A percentile compares a stretch with the other conserved stretches of the same genome.
Conservation (phyloP, 176 grass and related monocot genomes). For the Triticum timopheevii region DNA sequence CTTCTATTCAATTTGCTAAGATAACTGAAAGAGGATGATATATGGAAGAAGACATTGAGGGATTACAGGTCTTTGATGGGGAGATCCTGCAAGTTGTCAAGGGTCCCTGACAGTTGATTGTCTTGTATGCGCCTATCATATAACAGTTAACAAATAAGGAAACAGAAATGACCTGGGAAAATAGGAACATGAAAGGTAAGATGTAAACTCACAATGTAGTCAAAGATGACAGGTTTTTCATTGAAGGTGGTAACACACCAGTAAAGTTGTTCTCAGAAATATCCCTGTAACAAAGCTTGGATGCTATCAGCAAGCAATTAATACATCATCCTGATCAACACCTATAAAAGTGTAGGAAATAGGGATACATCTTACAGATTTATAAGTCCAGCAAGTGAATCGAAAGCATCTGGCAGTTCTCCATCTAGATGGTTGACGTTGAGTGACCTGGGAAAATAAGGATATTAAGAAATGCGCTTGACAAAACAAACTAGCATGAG, state of each 20-base stretch:
- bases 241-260: constrained; percentile 65
- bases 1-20: background rate
- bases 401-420: constrained; percentile 82
- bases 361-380: constrained; percentile 75
- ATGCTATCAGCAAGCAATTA: constrained; percentile 24
- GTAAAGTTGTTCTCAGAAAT: constrained; percentile 84
- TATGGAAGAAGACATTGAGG: background rate
- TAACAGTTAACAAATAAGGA: constrained; percentile 4
- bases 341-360: background rate
- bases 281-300: constrained; percentile 50
- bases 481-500: background rate
- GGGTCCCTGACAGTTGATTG: constrained; percentile 77
- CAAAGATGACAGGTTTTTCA: constrained; percentile 80
- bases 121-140: constrained; percentile 70
- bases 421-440: constrained; percentile 77
- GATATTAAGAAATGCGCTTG: background rate
- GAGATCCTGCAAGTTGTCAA: constrained; percentile 76
- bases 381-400: constrained; percentile 59
- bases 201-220: constrained; percentile 76
- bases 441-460: constrained; percentile 66
- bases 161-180: background rate
- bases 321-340: background rate
- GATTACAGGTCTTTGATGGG: constrained; percentile 85
- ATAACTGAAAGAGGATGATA: constrained; percentile 2
- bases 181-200: background rate